phyloP scores from a whole-genome alignment of 768 basidiomycete species.

The Lyophyllum shimeji region DNA sequence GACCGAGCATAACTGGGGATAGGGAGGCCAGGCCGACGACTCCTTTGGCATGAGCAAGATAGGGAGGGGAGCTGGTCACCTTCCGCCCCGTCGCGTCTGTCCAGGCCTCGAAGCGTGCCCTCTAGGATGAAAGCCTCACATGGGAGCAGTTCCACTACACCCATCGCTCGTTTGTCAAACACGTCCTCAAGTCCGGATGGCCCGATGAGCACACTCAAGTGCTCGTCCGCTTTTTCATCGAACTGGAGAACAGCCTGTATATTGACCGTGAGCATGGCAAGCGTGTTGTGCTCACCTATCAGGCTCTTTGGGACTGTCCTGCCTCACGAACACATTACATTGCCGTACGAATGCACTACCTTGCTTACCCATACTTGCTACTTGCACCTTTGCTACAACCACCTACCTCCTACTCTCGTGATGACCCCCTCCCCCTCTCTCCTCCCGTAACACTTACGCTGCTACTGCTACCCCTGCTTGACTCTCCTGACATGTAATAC shows the following conservation, averaged over 20 bases:
- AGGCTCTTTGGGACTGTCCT: too few species aligned
- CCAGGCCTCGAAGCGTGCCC: neutral
- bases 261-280: conserved; percentile 1
- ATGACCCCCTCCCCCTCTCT: too few species aligned
- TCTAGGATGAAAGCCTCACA: neutral
- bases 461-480: too few species aligned
- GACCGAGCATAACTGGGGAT: neutral
- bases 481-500: too few species aligned
- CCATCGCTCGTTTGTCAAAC: neutral
- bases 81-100: neutral
- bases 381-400: too few species aligned
- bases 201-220: neutral
- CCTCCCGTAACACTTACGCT: too few species aligned
- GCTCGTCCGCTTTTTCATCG: conserved; percentile 1
- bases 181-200: neutral
- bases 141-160: conserved; percentile 7
- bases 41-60: neutral
- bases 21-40: neutral
- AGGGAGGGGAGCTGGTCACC: neutral
- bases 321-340: too few species aligned
- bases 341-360: too few species aligned
- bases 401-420: too few species aligned
- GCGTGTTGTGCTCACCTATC: conserved; percentile 2
- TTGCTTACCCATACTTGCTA: too few species aligned
- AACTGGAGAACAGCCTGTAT: conserved; percentile 2